Percentiles rank a stretch among this genome's conserved stretches.
These are phyloP conservation scores for Bromus sterilis DNA, from an alignment of 176 grass and related monocot genomes.

Conservation along the genomic window DNA sequence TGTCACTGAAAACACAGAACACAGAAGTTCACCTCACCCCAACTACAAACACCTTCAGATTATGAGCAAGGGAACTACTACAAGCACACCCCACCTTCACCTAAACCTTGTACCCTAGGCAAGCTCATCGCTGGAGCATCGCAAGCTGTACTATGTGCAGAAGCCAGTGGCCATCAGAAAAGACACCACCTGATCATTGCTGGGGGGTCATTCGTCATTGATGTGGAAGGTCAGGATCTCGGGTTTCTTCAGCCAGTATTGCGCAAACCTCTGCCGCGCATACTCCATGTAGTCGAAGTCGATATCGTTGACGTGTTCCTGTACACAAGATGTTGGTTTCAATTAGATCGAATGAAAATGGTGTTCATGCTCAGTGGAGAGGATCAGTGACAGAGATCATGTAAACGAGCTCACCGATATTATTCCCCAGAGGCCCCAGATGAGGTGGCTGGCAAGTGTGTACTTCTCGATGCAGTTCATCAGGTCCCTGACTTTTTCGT, in stretches of 20 bases:
- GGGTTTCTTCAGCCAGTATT: constrained; percentile 54
- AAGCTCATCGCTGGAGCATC: neutral
- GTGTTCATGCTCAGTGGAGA: neutral
- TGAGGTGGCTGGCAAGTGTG: constrained; percentile 49
- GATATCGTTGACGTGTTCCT: constrained; percentile 63
- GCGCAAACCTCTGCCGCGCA: constrained; percentile 56
- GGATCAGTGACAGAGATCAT: neutral
- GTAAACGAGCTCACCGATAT: constrained; percentile 42
- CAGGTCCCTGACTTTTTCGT: constrained; percentile 29
- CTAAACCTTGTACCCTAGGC: neutral
- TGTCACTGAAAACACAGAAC: neutral
- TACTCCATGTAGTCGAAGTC: constrained; percentile 82
- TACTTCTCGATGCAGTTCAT: constrained; percentile 51
- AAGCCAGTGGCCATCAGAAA: neutral
- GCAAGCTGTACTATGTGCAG: constrained; percentile 21
- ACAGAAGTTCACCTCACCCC: neutral
- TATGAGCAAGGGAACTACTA: neutral
- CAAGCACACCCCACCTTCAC: neutral
- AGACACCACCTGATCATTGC: neutral
- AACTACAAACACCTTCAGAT: neutral
- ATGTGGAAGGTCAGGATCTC: neutral
- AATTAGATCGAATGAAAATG: neutral
- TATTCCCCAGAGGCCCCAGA: constrained; percentile 77
- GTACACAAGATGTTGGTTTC: neutral
- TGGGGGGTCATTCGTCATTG: constrained; percentile 2